Evolutionary conservation across 192 early-diverging fungal genomes (phyloP).

Genomic region (Coemansia sp.): DNA sequence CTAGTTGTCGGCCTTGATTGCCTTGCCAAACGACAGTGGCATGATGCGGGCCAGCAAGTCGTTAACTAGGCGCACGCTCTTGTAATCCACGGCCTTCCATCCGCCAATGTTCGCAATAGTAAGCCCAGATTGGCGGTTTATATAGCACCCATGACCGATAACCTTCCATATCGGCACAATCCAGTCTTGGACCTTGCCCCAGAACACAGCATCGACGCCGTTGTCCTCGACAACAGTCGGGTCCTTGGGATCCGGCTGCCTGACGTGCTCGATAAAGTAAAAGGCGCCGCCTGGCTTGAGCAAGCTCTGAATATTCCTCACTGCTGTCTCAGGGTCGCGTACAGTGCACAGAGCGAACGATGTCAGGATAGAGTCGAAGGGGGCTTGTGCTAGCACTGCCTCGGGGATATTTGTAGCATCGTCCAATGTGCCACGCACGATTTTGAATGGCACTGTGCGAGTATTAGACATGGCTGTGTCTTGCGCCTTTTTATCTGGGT

Average conservation of each 20-base stretch:
- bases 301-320: conserved; percentile 30
- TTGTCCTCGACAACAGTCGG: conserved; percentile 32
- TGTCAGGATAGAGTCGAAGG: conserved; percentile 45
- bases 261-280: conserved; percentile 49
- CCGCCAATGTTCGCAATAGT: conserved; percentile 20
- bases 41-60: conserved; percentile 42
- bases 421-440: conserved; percentile 47
- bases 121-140: conserved; percentile 39
- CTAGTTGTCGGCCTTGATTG: conserved; percentile 24
- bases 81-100: conserved; percentile 43
- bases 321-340: conserved; percentile 14
- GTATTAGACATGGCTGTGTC: conserved; percentile 2
- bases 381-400: conserved; percentile 32
- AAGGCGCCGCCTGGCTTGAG: conserved; percentile 37
- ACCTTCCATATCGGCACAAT: conserved; percentile 27
- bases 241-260: conserved; percentile 32
- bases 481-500: conserved; percentile 1
- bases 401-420: conserved; percentile 25
- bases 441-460: conserved; percentile 23
- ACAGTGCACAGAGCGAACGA: conserved; percentile 48
- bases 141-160: conserved; percentile 37
- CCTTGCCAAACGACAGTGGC: conserved; percentile 50
- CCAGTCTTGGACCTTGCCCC: conserved; percentile 40
- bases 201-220: conserved; percentile 31
- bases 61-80: conserved; percentile 31